Evolutionary conservation across 83 land plant species (phyloP), one percentile per base, ranked within the genome.

Genomic region (Picea mariana): DNA sequence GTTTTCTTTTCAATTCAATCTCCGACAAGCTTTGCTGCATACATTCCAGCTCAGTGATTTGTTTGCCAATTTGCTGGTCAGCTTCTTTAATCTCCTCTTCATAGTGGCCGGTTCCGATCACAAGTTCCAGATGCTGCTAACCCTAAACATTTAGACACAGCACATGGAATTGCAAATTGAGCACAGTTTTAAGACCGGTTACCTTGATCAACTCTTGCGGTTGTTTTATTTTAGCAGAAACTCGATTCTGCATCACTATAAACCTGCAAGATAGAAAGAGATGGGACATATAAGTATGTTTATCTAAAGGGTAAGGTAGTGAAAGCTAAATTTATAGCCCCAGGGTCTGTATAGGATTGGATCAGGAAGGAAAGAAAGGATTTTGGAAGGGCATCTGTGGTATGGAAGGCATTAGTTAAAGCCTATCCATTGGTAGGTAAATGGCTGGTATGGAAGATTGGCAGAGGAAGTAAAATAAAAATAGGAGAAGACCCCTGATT

Each of bases 191-290:
- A 52, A 77, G 21, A 52, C 0, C 60, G 3, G 9, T 1, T 52
- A 77, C 79, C 79, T 77, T 77, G 31, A 59, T 77, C 62, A 77
- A 23, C 15, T 77, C 79, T 77, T 58, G 60, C 17, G 79, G 79
- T 21, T 77, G 62, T 58, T 77, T 77, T 24, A 77, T 49, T 21
- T 77, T 77, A 52, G 79, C 31, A 77, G 62, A 58, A 20, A 77
- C 79, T 52, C 62, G 61, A 24, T 77, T 77, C 79, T 77, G 62
- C 79, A 77, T 77, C 79, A 77, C 79, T 26, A 77, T 77, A 17
- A 77, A 77, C 47, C 79, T 77, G 79, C 62, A 52, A n/a, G 20
- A 71, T 38, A 47, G 49, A 17, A 42, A 21, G 18, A 71, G 52
- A 21, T 11, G 49, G 49, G 49, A 44, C 49, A 44, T 8, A 44